phyloP scores from a whole-genome alignment of 306 rosid genomes.

The Cicer chorassanicum region DNA sequence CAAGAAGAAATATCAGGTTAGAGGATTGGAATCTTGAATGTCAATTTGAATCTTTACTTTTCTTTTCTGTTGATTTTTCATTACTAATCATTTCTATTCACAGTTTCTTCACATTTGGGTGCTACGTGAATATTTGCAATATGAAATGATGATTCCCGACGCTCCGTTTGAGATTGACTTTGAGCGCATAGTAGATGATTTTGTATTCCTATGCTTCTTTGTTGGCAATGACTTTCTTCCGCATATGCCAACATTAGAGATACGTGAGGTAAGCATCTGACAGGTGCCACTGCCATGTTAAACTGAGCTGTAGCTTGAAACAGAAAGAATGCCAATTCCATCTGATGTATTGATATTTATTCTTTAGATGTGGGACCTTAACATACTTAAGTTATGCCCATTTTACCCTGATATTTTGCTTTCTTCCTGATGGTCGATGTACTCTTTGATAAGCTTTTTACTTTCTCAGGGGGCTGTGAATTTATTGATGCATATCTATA shows the following conservation, averaged over 20 bases:
- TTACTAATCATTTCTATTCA: conserved; percentile 36
- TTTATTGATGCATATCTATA: conserved; percentile 89
- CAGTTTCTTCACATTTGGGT: conserved; percentile 93
- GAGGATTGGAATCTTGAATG: conserved; percentile 41
- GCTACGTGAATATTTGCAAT: conserved; percentile 87
- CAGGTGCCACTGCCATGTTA: conserved; percentile 37
- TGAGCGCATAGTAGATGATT: conserved; percentile 83
- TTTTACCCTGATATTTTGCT: conserved; percentile 12
- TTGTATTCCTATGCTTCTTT: conserved; percentile 85
- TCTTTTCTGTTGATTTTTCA: conserved; percentile 30
- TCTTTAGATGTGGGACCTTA: conserved; percentile 14
- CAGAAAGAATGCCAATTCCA: conserved; percentile 31
- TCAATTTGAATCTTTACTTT: conserved; percentile 39
- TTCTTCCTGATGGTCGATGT: conserved; percentile 31
- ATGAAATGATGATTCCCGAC: conserved; percentile 70
- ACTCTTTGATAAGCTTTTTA: conserved; percentile 42
- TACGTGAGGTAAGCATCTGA: conserved; percentile 78
- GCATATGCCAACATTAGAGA: conserved; percentile 95
- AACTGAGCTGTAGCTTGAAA: conserved; percentile 35
- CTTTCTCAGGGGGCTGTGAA: conserved; percentile 88
- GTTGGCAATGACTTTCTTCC: conserved; percentile 98
- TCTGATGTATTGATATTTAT: conserved; percentile 5
- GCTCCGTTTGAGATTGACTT: conserved; percentile 81
- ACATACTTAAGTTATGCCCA: background rate
- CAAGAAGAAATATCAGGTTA: conserved; percentile 96